These are phyloP conservation scores for Plantago coronopus DNA, from an alignment of 305 asterid genomes.

Conservation along the genomic window DNA sequence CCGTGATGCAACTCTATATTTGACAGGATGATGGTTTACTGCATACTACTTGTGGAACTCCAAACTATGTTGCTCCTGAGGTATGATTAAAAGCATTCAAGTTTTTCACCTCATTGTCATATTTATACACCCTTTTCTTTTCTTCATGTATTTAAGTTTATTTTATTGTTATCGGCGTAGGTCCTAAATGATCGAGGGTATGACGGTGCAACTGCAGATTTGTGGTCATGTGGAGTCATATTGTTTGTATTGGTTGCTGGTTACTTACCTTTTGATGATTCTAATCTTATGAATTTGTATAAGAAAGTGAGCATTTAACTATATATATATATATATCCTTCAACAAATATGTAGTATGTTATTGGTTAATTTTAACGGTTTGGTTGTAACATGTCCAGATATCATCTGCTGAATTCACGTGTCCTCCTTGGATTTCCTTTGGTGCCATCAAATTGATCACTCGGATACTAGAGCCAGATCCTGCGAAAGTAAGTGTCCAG, in stretches of 20 bases:
- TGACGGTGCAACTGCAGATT: conserved; percentile 82
- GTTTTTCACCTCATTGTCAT: not conserved
- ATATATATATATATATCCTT: not conserved
- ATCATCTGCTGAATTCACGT: conserved; percentile 74
- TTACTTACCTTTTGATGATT: conserved; percentile 81
- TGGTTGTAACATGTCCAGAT: conserved; percentile 44
- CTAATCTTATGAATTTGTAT: conserved; percentile 48
- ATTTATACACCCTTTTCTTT: conserved; percentile 3
- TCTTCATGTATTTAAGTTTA: conserved; percentile 9
- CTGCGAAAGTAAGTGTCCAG: conserved; percentile 56
- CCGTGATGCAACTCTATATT: conserved; percentile 14
- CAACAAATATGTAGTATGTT: conserved; percentile 8
- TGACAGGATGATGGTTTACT: conserved; percentile 68
- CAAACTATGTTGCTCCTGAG: conserved; percentile 89
- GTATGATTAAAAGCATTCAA: conserved; percentile 24
- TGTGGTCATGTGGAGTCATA: conserved; percentile 97
- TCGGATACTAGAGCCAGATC: conserved; percentile 84
- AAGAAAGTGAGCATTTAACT: conserved; percentile 60
- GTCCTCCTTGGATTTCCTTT: conserved; percentile 94
- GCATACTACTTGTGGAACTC: conserved; percentile 81
- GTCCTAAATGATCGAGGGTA: conserved; percentile 78
- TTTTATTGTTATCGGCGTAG: conserved; percentile 32
- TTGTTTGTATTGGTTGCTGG: conserved; percentile 89
- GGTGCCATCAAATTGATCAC: conserved; percentile 73
- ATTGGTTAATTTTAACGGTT: conserved; percentile 16